Evolutionary conservation across 2,329 filamentous ascomycete species (phyloP).

Genomic region (Colletotrichum phormii): DNA sequence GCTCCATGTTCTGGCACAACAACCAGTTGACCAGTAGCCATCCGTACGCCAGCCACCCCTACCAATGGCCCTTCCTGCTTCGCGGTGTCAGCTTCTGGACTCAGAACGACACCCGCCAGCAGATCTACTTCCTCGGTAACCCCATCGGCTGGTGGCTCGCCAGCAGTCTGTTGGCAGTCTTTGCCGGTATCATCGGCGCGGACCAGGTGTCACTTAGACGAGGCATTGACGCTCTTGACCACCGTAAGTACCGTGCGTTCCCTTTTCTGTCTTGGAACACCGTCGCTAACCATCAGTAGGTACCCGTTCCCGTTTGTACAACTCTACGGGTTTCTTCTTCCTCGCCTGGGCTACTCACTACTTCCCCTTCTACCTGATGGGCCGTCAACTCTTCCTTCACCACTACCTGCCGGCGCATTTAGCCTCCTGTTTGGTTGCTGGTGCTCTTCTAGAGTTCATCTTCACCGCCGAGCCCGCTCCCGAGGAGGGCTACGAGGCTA

Average conservation of each 20-base stretch:
- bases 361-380: conserved; percentile 98
- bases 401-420: conserved; percentile 97
- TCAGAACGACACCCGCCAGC: conserved; percentile 90
- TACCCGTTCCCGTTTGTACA: conserved; percentile 93
- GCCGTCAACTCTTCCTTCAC: conserved; percentile 96
- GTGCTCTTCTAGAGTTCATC: conserved; percentile 93
- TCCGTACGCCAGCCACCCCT: conserved; percentile 93
- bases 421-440: conserved; percentile 89
- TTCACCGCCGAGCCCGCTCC: conserved; percentile 87
- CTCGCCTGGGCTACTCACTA: conserved; percentile 98
- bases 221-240: conserved; percentile 92
- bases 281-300: conserved; percentile 62
- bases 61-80: conserved; percentile 97
- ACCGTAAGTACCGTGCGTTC: conserved; percentile 73
- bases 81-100: conserved; percentile 99
- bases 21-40: conserved; percentile 97
- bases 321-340: conserved; percentile 99
- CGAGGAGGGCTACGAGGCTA: conserved; percentile 60
- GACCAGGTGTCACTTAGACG: conserved; percentile 94
- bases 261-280: not conserved
- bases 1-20: conserved; percentile 99
- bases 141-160: conserved; percentile 97
- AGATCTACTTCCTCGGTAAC: conserved; percentile 99
- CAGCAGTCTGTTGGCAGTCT: conserved; percentile 91
- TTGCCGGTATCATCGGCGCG: conserved; percentile 89